Conservation (phyloP, 495 filamentous ascomycete species). For the Aspergillus homomorphus region DNA sequence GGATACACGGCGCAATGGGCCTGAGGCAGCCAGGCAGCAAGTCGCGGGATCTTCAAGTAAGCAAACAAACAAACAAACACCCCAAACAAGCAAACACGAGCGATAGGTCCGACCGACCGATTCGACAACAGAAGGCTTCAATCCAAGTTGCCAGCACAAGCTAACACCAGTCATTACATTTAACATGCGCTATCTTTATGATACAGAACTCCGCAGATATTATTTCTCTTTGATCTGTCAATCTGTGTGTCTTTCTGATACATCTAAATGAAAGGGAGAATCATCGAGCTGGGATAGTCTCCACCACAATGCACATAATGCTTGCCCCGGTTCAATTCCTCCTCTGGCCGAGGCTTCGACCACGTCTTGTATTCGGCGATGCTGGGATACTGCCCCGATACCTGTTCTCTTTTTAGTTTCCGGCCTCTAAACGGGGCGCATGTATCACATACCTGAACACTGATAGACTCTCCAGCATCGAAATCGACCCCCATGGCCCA, state of each 20-base stretch:
- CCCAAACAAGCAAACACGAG: too few relatives aligned
- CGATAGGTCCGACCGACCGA: too few relatives aligned
- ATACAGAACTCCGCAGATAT: too few relatives aligned
- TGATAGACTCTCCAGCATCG: conserved; percentile 27
- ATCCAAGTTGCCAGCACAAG: too few relatives aligned
- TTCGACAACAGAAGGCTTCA: too few relatives aligned
- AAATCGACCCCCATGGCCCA: conserved; percentile 36
- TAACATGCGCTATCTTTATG: too few relatives aligned
- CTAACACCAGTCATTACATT: too few relatives aligned
- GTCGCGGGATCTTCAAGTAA: too few relatives aligned
- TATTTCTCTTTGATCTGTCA: too few relatives aligned
- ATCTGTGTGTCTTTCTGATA: too few relatives aligned
- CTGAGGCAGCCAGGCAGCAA: background rate
- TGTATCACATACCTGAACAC: conserved; percentile 21
- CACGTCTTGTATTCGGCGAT: conserved; percentile 35
- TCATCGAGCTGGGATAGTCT: conserved; percentile 32
- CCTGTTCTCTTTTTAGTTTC: conserved; percentile 11
- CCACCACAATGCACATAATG: conserved; percentile 33
- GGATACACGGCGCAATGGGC: too few relatives aligned
- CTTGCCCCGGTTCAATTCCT: conserved; percentile 33
- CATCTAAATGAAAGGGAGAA: conserved; percentile 33
- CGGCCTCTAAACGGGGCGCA: background rate
- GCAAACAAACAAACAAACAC: too few relatives aligned
- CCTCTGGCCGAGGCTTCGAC: conserved; percentile 28
- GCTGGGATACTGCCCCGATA: conserved; percentile 34